These are phyloP conservation scores for Magnolia officinalis DNA, from an alignment of 164 flowering plant genomes.

Conservation along the genomic window DNA sequence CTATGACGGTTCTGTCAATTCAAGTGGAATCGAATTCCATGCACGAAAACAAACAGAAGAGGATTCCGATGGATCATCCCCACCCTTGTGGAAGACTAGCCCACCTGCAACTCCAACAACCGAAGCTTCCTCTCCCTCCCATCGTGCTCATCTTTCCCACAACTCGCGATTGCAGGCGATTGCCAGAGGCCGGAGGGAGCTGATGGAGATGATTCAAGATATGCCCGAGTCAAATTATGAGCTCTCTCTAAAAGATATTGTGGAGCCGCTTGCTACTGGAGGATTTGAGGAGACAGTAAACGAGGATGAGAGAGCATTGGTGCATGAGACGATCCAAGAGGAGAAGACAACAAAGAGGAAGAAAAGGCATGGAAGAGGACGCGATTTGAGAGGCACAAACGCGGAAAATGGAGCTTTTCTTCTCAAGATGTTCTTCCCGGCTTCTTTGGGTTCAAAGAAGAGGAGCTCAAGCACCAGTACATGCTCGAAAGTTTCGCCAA, in stretches of 20 bases:
- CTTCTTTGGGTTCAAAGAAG: slow-evolving; percentile 29
- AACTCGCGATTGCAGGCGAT: slow-evolving; percentile 36
- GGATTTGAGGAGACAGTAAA: not conserved
- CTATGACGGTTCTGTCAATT: not conserved
- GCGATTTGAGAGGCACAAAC: slow-evolving; percentile 31
- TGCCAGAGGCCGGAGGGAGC: slow-evolving; percentile 51
- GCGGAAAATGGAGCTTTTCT: slow-evolving; percentile 39
- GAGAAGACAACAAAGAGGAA: slow-evolving; percentile 21
- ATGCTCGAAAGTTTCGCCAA: slow-evolving; percentile 29
- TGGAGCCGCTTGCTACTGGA: slow-evolving; percentile 24
- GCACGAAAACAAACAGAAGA: slow-evolving; percentile 16
- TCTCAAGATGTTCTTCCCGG: slow-evolving; percentile 57
- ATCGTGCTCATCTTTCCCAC: slow-evolving; percentile 24
- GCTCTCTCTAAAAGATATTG: slow-evolving; percentile 68
- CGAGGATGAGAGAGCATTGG: slow-evolving; percentile 9
- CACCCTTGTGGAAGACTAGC: slow-evolving; percentile 45
- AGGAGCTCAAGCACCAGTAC: slow-evolving; percentile 10
- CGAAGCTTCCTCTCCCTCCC: slow-evolving; percentile 27
- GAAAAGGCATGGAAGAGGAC: not conserved
- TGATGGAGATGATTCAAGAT: slow-evolving; percentile 66
- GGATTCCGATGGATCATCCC: slow-evolving; percentile 33
- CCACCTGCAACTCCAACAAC: slow-evolving; percentile 13
- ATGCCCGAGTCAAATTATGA: slow-evolving; percentile 73
- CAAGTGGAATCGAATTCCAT: slow-evolving; percentile 19
- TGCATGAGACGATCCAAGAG: slow-evolving; percentile 9